These are phyloP conservation scores for Arabidopsis lyrata DNA, from an alignment of 441 rosid genomes.

Conservation along the genomic window DNA sequence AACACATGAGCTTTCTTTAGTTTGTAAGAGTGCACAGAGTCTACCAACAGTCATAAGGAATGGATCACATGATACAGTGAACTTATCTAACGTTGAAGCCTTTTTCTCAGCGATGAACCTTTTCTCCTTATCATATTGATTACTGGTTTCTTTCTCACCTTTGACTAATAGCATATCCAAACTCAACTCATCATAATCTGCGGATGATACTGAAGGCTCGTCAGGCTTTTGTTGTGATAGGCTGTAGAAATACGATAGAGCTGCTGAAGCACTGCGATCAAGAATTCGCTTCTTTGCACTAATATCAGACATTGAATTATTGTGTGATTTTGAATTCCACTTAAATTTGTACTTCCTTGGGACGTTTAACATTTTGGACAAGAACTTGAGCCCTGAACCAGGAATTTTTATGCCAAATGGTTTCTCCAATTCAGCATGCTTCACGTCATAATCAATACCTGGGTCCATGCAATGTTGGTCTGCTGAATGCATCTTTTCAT, in stretches of 20 bases:
- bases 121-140: conserved; percentile 38
- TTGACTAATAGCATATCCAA: conserved; percentile 51
- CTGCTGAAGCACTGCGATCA: conserved; percentile 83
- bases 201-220: conserved; percentile 53
- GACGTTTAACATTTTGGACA: conserved; percentile 71
- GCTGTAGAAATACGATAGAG: conserved; percentile 70
- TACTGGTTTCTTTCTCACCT: conserved; percentile 50
- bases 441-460: conserved; percentile 80
- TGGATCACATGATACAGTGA: conserved; percentile 58
- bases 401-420: conserved; percentile 93
- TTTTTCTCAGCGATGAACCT: too few species aligned
- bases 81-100: conserved; percentile 43
- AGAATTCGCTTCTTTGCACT: conserved; percentile 82
- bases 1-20: too few species aligned
- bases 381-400: conserved; percentile 77
- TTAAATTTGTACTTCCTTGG: conserved; percentile 64
- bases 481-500: conserved; percentile 82
- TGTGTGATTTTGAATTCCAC: conserved; percentile 65
- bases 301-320: conserved; percentile 52
- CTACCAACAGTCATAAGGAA: conserved; percentile 62
- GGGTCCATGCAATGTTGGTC: conserved; percentile 90
- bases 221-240: conserved; percentile 51
- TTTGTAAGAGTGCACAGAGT: conserved; percentile 52
- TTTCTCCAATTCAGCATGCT: conserved; percentile 95
- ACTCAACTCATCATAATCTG: conserved; percentile 51